Conservation (phyloP, 2,329 filamentous ascomycete species). For the Colletotrichum eremochloae region DNA sequence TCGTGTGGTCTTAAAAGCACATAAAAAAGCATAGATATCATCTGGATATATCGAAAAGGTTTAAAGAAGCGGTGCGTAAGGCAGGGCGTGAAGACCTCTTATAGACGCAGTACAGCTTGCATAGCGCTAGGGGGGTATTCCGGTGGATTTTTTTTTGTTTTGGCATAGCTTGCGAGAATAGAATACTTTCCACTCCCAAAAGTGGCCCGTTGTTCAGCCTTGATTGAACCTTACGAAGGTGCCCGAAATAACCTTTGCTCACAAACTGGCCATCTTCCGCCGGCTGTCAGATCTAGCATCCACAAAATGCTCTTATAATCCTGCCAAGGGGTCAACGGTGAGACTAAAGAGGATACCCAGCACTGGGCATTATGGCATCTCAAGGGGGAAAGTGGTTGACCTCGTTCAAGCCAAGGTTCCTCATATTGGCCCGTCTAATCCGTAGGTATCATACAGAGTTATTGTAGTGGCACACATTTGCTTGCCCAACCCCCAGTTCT, state of each 20-base stretch:
- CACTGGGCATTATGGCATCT: neutral
- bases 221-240: neutral
- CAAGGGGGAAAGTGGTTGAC: no score
- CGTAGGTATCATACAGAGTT: conserved; percentile 50
- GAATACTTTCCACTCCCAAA: conserved; percentile 5
- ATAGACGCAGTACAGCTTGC: neutral
- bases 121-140: neutral
- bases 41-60: conserved; percentile 3
- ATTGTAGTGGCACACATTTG: conserved; percentile 45
- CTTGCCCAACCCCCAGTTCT: conserved; percentile 30
- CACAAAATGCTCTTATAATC: neutral
- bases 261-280: neutral
- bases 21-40: neutral
- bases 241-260: no score
- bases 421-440: conserved; percentile 47
- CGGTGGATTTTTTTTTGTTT: conserved; percentile 1
- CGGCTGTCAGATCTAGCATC: neutral
- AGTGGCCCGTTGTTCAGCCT: no score
- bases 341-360: neutral
- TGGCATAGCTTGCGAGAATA: conserved; percentile 37
- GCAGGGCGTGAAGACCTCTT: neutral
- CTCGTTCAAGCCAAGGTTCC: conserved; percentile 32
- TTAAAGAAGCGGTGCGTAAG: conserved; percentile 1
- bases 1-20: neutral
- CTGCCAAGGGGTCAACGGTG: no score